Base-by-base conservation (phyloP, 495 filamentous ascomycete species). In the Aspergillus steynii region DNA sequence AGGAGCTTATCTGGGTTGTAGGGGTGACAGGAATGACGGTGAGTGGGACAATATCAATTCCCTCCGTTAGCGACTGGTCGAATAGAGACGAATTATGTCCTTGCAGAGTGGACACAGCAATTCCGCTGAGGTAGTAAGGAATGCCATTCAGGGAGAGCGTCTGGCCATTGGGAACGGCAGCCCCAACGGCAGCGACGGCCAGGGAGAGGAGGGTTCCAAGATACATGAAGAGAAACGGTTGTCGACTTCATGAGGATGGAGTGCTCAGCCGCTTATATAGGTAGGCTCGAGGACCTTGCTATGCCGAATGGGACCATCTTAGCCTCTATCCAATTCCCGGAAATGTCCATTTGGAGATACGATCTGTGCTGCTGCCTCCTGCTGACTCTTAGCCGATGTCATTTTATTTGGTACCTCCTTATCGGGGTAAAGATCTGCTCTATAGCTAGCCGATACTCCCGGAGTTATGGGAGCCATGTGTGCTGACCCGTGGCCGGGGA, bases 121-220 rank as follows among this genome's bases (percentile, higher is more conserved):
- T 55, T 5, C 64, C 64, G 29, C 64, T 68, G 15, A 77, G 65
- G 54, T 74, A 83, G 59, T 81, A 83, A 20, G 71, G 61, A 34
- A 82, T 69, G 29, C 69, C 68, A 64, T 82, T 74, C 50, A 83
- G 53, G 1, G 64, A 65, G 20, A 80, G 68, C 0, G 80, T 73
- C 9, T 72, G 67, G 29, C 80, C 80, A 7, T 72, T 79, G 5
- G 73, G 48, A 10, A 62, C 49, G 27, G 48, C 47, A 34, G 46
- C 32, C 8, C 46, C 59, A 12, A 12, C 42, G 9, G 51, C 59
- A 47, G 50, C 59, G 28, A 32, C 60, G 0, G 54, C 53, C 29
- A 61, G 34, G 7, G 49, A 53, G 29, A 57, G 53, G 10, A 61
- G 15, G 8, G 51, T 50, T 20, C 14, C 27, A 7, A 62, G 49